A percentile compares a stretch with the other conserved stretches of the same genome.
These are phyloP conservation scores for Podosphaera fusca DNA, from an alignment of 2,329 filamentous ascomycete species.

Conservation along the genomic window DNA sequence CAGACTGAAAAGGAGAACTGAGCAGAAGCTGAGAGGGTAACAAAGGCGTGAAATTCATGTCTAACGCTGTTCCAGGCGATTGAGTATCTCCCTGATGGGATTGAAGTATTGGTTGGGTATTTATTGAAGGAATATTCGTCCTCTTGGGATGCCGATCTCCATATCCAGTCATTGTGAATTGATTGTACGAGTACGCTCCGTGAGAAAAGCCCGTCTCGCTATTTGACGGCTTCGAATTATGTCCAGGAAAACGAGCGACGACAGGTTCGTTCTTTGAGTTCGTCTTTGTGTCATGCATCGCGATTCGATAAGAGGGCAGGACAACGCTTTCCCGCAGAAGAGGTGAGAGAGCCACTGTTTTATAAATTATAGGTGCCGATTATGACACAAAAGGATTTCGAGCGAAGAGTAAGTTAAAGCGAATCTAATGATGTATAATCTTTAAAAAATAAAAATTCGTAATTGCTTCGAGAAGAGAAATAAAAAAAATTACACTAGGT, in stretches of 20 bases:
- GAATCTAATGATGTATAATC: neutral
- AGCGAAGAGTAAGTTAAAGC: neutral
- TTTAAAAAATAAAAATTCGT: neutral
- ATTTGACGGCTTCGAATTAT: slow-evolving; percentile 59
- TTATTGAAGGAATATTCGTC: slow-evolving; percentile 74
- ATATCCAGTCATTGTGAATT: slow-evolving; percentile 46
- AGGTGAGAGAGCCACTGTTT: slow-evolving; percentile 63
- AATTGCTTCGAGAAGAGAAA: neutral
- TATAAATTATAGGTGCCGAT: slow-evolving; percentile 33
- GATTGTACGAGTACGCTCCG: slow-evolving; percentile 73
- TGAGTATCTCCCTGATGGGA: slow-evolving; percentile 45
- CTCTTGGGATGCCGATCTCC: slow-evolving; percentile 69
- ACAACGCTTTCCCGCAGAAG: slow-evolving; percentile 62
- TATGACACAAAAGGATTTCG: slow-evolving; percentile 10
- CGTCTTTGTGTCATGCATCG: slow-evolving; percentile 72
- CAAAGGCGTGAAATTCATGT: slow-evolving; percentile 96
- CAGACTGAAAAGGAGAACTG: slow-evolving; percentile 90
- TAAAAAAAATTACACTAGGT: neutral
- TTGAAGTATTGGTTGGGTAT: slow-evolving; percentile 46
- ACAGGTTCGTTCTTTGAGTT: slow-evolving; percentile 34
- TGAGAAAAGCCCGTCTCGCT: slow-evolving; percentile 82
- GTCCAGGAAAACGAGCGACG: slow-evolving; percentile 39
- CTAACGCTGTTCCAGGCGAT: slow-evolving; percentile 70
- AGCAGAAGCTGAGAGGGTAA: slow-evolving; percentile 85
- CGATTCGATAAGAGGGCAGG: slow-evolving; percentile 62